These are phyloP conservation scores for Cladophialophora bantiana DNA, from an alignment of 2,329 filamentous ascomycete genomes.

Conservation along the genomic window DNA sequence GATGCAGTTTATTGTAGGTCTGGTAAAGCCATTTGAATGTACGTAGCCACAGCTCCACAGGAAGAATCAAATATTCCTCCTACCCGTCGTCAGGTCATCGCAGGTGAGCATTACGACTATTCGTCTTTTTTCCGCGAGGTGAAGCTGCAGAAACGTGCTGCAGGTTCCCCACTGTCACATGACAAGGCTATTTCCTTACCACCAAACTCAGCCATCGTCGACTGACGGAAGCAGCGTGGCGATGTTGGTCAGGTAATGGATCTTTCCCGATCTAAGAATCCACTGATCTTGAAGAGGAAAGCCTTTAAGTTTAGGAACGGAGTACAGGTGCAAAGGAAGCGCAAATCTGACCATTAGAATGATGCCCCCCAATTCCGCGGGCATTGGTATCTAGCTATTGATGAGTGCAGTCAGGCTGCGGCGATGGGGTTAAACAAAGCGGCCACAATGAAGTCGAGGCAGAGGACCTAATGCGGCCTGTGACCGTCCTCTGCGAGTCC, in stretches of 20 bases:
- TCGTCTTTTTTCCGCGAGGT: conserved; percentile 10
- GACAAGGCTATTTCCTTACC: conserved; percentile 10
- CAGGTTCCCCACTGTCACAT: conserved; percentile 14
- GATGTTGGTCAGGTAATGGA: neutral
- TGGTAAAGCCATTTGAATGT: conserved; percentile 3
- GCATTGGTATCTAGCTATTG: no score
- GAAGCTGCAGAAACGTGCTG: conserved; percentile 9
- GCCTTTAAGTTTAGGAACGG: neutral
- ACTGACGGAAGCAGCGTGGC: neutral
- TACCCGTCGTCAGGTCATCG: conserved; percentile 16
- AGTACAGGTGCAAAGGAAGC: neutral
- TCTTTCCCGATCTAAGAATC: neutral
- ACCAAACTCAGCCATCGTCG: neutral
- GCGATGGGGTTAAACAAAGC: conserved; percentile 6
- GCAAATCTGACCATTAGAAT: neutral
- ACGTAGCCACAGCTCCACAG: neutral
- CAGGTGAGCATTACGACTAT: conserved; percentile 9
- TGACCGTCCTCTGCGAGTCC: neutral
- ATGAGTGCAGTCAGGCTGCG: no score
- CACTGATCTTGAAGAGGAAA: neutral
- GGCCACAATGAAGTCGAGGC: conserved; percentile 1
- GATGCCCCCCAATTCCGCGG: no score
- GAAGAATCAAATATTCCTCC: neutral
- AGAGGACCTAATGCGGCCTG: conserved; percentile 1
- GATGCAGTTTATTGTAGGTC: conserved; percentile 1